Evolutionary conservation across 148 eudicot genomes (phyloP).

Genomic region (Spergularia bocconei): DNA sequence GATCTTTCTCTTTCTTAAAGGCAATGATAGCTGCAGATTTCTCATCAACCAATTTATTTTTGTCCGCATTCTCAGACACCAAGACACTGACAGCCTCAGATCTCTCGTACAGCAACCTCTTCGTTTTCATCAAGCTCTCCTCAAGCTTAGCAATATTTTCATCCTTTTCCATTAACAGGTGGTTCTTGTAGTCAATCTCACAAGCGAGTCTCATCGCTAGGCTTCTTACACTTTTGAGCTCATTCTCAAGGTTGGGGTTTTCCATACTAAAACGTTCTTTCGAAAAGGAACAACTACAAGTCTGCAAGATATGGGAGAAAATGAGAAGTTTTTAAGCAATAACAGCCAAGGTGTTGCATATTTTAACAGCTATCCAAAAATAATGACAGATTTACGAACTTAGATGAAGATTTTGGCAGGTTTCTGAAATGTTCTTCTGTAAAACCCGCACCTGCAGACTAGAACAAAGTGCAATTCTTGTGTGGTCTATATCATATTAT

Average conservation of each 20-base stretch:
- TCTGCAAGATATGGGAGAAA: too few species aligned
- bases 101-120: slow-evolving; percentile 8
- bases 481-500: too few species aligned
- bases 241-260: slow-evolving; percentile 13
- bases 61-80: slow-evolving; percentile 20
- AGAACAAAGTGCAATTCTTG: too few species aligned
- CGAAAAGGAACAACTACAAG: neutral
- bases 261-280: slow-evolving; percentile 10
- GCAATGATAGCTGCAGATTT: slow-evolving; percentile 1
- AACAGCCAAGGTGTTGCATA: too few species aligned
- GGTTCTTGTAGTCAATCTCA: slow-evolving; percentile 35
- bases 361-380: too few species aligned
- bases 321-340: neutral
- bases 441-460: too few species aligned
- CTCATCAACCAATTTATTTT: slow-evolving; percentile 18
- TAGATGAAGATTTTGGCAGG: too few species aligned
- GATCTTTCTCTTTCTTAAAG: slow-evolving; percentile 20
- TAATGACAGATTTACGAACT: too few species aligned
- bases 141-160: neutral
- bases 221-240: slow-evolving; percentile 18
- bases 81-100: slow-evolving; percentile 16
- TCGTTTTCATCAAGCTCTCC: slow-evolving; percentile 13
- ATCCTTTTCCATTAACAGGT: slow-evolving; percentile 16
- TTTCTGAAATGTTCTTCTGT: too few species aligned
- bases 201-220: slow-evolving; percentile 22